A percentile compares a stretch with the other conserved stretches of the same genome.
These are phyloP conservation scores for Saccharum spontaneum DNA, from an alignment of 176 grass and related monocot genomes.

Conservation along the genomic window DNA sequence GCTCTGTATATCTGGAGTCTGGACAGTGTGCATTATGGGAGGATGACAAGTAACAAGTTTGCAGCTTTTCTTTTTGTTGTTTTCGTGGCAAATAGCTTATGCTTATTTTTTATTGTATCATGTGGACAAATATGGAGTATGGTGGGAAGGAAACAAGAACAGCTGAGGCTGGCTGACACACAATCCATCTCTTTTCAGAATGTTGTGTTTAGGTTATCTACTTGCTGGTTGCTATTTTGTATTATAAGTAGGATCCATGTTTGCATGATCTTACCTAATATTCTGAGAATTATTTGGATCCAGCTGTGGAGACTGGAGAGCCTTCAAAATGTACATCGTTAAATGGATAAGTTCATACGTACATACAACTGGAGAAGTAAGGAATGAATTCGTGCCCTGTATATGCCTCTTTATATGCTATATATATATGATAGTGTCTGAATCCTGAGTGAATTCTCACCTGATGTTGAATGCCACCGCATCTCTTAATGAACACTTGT, in stretches of 20 bases:
- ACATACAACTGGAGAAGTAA: not conserved
- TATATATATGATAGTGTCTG: not conserved
- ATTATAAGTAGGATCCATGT: not conserved
- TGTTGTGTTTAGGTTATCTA: slow-evolving; percentile 1
- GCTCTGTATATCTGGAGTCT: slow-evolving; percentile 34
- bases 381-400: not conserved
- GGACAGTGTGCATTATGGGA: slow-evolving; percentile 19
- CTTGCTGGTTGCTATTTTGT: not conserved
- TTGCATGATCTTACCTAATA: not conserved
- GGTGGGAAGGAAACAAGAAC: not conserved
- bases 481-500: not conserved
- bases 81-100: not conserved
- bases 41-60: slow-evolving; percentile 32
- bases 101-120: not conserved
- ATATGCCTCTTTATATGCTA: not conserved
- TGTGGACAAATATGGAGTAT: not conserved
- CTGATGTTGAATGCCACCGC: not conserved
- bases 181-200: not conserved
- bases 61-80: not conserved
- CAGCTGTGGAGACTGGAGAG: not conserved
- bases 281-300: slow-evolving; percentile 2
- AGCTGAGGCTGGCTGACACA: not conserved
- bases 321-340: not conserved
- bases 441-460: not conserved
- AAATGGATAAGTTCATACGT: not conserved